These are phyloP conservation scores for Pyrenochaeta sp. DNA, from an alignment of 2,329 filamentous ascomycete genomes.

Conservation along the genomic window DNA sequence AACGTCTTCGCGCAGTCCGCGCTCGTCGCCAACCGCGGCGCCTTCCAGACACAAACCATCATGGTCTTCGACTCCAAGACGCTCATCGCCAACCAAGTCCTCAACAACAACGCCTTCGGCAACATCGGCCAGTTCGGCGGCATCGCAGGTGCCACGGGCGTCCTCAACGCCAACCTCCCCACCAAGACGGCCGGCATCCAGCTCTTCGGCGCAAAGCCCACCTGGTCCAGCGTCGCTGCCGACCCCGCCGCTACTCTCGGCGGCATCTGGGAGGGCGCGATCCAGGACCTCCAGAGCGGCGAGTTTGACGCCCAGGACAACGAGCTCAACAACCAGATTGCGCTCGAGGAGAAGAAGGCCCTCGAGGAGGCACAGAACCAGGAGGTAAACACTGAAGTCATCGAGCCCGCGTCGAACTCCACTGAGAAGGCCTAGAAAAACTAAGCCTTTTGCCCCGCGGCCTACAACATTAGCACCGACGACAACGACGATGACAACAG, in stretches of 20 bases:
- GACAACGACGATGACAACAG: not conserved
- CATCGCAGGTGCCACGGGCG: constrained; percentile 21
- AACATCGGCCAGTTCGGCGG: constrained; percentile 17
- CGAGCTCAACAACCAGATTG: constrained; percentile 28
- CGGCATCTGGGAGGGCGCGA: constrained; percentile 33
- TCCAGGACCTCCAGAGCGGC: constrained; percentile 33
- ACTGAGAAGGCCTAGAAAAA: constrained; percentile 1
- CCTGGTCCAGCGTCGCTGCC: constrained; percentile 32
- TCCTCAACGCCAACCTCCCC: constrained; percentile 14
- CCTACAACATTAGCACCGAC: constrained; percentile 1
- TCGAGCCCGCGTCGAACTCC: not conserved
- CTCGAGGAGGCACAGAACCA: constrained; percentile 14
- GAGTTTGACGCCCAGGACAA: constrained; percentile 32
- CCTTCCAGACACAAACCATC: constrained; percentile 29
- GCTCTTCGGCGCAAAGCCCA: constrained; percentile 36
- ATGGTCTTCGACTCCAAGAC: constrained; percentile 38
- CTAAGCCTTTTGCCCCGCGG: not conserved
- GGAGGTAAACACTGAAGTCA: constrained; percentile 7
- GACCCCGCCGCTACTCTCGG: constrained; percentile 40
- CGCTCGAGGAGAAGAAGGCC: constrained; percentile 26
- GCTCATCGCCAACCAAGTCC: constrained; percentile 36
- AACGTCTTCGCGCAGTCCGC: constrained; percentile 38
- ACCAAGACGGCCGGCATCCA: constrained; percentile 34
- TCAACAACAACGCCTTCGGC: constrained; percentile 23
- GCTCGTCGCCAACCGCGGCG: constrained; percentile 40